Evolutionary conservation across 2,329 filamentous ascomycete species (phyloP).

Genomic region (Shiraia sp.): DNA sequence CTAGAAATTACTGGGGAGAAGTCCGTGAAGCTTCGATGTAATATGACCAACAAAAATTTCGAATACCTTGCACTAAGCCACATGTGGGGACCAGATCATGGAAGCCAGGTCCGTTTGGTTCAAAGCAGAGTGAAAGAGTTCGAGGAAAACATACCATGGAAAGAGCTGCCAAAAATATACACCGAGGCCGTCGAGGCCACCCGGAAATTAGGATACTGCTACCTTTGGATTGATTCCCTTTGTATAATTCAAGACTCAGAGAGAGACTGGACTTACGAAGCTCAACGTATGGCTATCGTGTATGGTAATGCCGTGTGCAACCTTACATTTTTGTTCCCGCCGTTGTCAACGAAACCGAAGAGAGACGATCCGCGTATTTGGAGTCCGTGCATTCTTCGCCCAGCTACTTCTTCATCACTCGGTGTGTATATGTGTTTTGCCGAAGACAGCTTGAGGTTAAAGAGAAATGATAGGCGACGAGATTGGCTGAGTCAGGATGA

Average conservation of each 20-base stretch:
- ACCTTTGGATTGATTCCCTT: constrained; percentile 29
- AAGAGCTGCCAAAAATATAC: constrained; percentile 10
- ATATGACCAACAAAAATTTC: constrained; percentile 2
- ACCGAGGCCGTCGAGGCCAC: constrained; percentile 19
- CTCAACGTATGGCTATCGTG: constrained; percentile 10
- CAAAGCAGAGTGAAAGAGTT: constrained; percentile 2
- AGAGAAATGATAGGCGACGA: no score
- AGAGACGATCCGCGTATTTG: constrained; percentile 8
- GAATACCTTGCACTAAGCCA: constrained; percentile 13
- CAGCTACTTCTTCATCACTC: not conserved
- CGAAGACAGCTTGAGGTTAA: no score
- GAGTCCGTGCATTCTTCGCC: constrained; percentile 9
- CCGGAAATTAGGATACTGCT: constrained; percentile 10
- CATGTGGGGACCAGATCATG: constrained; percentile 11
- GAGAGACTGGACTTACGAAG: constrained; percentile 13
- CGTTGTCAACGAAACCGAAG: not conserved
- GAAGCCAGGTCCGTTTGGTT: not conserved
- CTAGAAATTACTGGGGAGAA: constrained; percentile 3
- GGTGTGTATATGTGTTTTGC: constrained; percentile 13
- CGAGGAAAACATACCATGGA: constrained; percentile 1
- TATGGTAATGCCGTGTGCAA: constrained; percentile 16
- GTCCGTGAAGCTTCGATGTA: constrained; percentile 2
- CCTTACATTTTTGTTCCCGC: constrained; percentile 13
- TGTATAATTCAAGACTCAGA: constrained; percentile 22
- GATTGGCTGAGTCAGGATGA: constrained; percentile 7